Evolutionary conservation across 2,329 filamentous ascomycete species (phyloP).

Genomic region (Metarhizium rileyi): DNA sequence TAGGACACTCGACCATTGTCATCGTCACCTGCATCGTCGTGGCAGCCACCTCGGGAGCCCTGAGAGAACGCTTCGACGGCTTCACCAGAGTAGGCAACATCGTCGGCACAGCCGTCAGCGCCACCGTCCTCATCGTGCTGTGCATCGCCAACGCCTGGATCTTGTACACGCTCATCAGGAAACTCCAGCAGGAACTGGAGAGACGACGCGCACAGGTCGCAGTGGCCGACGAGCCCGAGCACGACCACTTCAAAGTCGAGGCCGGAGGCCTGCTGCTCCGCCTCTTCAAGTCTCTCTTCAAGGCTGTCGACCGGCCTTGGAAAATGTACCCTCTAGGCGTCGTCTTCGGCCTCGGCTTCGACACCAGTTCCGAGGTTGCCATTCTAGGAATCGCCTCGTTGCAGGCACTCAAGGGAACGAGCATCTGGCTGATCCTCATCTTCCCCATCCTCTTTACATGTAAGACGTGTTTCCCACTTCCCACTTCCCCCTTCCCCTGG

Average conservation of each 20-base stretch:
- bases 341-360: conserved; percentile 86
- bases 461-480: conserved; percentile 26
- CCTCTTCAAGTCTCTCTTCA: conserved; percentile 67
- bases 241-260: conserved; percentile 55
- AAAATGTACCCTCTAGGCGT: conserved; percentile 93
- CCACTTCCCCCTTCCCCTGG: background rate
- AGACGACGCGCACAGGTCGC: conserved; percentile 17
- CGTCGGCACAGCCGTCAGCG: conserved; percentile 79
- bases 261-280: conserved; percentile 66
- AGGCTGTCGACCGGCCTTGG: conserved; percentile 67
- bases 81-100: conserved; percentile 79
- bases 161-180: conserved; percentile 62
- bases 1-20: conserved; percentile 91
- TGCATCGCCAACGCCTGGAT: conserved; percentile 83
- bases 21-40: conserved; percentile 85
- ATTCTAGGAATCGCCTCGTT: conserved; percentile 84
- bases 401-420: conserved; percentile 75
- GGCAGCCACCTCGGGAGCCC: conserved; percentile 77
- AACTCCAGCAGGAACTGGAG: conserved; percentile 53
- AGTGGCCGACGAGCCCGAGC: conserved; percentile 19
- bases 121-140: conserved; percentile 71
- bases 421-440: conserved; percentile 87
- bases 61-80: conserved; percentile 69
- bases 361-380: conserved; percentile 90
- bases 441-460: conserved; percentile 85